phyloP scores from a whole-genome alignment of 352 stramenopile genomes.

The Albugo candida region DNA sequence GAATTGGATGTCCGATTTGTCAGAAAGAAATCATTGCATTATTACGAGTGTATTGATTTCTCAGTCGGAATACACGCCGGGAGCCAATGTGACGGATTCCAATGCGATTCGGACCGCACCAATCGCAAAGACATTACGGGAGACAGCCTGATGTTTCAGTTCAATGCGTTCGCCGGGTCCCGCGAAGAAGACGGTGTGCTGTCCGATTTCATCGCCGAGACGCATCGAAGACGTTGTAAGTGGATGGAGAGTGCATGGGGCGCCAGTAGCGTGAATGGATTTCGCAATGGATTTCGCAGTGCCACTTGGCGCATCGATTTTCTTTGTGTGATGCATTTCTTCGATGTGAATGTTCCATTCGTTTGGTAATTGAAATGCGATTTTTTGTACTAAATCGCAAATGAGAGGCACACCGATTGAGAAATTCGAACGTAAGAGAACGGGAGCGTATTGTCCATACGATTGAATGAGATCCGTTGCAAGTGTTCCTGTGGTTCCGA shows the following conservation, averaged over 20 bases:
- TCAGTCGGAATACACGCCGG: slow-evolving; percentile 49
- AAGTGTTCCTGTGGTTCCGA: slow-evolving; percentile 51
- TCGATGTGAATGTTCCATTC: slow-evolving; percentile 67
- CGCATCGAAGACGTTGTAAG: slow-evolving; percentile 19
- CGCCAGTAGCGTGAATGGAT: slow-evolving; percentile 33
- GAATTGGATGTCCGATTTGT: slow-evolving; percentile 65
- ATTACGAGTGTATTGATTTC: slow-evolving; percentile 45
- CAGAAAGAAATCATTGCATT: slow-evolving; percentile 65
- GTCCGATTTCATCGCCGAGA: slow-evolving; percentile 59
- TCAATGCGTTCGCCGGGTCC: slow-evolving; percentile 62
- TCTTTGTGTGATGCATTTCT: slow-evolving; percentile 76
- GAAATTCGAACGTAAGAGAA: slow-evolving; percentile 71
- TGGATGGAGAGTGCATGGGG: slow-evolving; percentile 27
- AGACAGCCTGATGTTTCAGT: slow-evolving; percentile 64
- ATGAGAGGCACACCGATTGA: slow-evolving; percentile 66
- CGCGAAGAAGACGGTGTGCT: slow-evolving; percentile 69
- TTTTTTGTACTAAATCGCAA: slow-evolving; percentile 42
- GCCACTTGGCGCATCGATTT: slow-evolving; percentile 62
- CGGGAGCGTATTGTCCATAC: slow-evolving; percentile 34
- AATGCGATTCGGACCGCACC: slow-evolving; percentile 45
- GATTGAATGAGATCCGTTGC: slow-evolving; percentile 31
- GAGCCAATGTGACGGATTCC: slow-evolving; percentile 19
- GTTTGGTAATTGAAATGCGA: slow-evolving; percentile 48
- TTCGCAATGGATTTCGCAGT: slow-evolving; percentile 66
- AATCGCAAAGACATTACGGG: slow-evolving; percentile 66